A percentile compares a stretch with the other conserved stretches of the same genome.
These are phyloP conservation scores for Yarrowia sp. DNA, from an alignment of 805 yeast genomes.

Conservation along the genomic window DNA sequence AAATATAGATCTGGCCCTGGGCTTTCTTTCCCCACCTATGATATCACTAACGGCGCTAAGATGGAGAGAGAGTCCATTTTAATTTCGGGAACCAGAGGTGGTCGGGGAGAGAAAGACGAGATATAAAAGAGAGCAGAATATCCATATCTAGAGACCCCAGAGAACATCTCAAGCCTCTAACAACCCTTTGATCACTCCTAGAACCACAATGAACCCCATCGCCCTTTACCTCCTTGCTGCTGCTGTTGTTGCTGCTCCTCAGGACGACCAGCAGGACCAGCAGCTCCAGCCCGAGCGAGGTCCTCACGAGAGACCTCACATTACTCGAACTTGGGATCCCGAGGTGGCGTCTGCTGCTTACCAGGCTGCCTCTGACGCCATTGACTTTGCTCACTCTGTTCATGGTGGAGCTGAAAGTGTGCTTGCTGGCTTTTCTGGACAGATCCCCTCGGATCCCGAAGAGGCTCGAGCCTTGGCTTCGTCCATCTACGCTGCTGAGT, in stretches of 20 bases:
- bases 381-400: constrained; percentile 1
- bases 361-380: constrained; percentile 14
- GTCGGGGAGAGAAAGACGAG: not conserved
- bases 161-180: not conserved
- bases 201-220: constrained; percentile 8
- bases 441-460: not conserved
- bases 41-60: constrained; percentile 11
- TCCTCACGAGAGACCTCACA: constrained; percentile 6
- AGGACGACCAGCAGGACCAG: constrained; percentile 11
- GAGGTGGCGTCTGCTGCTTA: constrained; percentile 1
- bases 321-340: not conserved
- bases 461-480: constrained; percentile 14
- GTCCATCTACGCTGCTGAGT: constrained; percentile 11
- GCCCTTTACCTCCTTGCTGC: constrained; percentile 15
- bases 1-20: constrained; percentile 5
- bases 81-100: constrained; percentile 2
- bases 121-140: constrained; percentile 2
- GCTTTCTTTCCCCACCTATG: constrained; percentile 2
- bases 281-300: not conserved
- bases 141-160: not conserved
- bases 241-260: constrained; percentile 21
- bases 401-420: not conserved
- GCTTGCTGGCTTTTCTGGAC: not conserved
- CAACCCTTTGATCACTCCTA: too few species aligned
- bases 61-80: constrained; percentile 8